phyloP scores from a whole-genome alignment of 768 basidiomycete genomes.

The Hydnomerulius pinastri region DNA sequence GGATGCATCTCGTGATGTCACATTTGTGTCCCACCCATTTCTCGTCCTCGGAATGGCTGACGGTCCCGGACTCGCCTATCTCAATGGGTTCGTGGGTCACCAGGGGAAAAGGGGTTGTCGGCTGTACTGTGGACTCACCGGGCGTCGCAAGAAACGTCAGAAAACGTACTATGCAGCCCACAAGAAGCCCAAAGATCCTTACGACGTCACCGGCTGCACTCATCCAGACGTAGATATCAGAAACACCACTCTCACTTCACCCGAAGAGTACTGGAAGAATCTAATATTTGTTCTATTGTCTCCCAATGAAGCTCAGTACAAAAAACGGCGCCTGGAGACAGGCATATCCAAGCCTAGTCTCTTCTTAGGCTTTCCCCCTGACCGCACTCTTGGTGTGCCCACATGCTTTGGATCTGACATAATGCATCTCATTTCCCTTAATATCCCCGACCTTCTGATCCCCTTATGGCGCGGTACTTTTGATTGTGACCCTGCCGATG shows the following conservation, averaged over 20 bases:
- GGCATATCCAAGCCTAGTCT: conserved; percentile 39
- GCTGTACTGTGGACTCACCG: conserved; percentile 30
- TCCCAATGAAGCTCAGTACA: conserved; percentile 21
- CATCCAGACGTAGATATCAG: conserved; percentile 25
- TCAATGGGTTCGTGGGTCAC: too few relatives aligned
- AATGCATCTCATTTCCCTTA: conserved; percentile 40
- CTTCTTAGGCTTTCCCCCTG: conserved; percentile 30
- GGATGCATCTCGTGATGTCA: conserved; percentile 16
- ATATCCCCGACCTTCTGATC: conserved; percentile 24
- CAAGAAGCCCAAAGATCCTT: conserved; percentile 25
- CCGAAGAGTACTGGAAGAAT: neutral
- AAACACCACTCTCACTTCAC: neutral
- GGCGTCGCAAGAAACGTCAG: conserved; percentile 33
- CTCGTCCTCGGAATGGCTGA: conserved; percentile 31
- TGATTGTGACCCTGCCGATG: conserved; percentile 14
- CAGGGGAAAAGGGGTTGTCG: too few relatives aligned
- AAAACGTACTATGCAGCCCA: conserved; percentile 38
- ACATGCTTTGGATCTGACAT: conserved; percentile 36
- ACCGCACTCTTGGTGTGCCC: conserved; percentile 29
- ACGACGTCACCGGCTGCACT: conserved; percentile 17
- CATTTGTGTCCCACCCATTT: conserved; percentile 12
- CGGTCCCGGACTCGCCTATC: conserved; percentile 32
- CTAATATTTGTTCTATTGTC: neutral
- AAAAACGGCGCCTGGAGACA: conserved; percentile 24
- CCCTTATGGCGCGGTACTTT: conserved; percentile 26